Conservation (phyloP, 2,329 filamentous ascomycete species). For the Aspergillus caelatus region DNA sequence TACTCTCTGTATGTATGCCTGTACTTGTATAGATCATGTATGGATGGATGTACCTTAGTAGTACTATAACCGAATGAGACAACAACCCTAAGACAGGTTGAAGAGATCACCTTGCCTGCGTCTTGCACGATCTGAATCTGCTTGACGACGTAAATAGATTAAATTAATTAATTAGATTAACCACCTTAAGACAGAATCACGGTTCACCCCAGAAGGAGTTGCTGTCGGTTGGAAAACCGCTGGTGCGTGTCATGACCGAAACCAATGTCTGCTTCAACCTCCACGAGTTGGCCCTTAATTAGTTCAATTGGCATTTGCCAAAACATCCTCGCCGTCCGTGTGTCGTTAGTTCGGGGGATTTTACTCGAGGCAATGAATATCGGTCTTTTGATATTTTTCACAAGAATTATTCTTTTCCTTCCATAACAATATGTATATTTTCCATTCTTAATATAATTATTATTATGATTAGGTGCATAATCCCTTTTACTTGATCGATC, state of each 20-base stretch:
- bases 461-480: neutral
- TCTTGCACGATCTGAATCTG: neutral
- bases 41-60: too few relatives aligned
- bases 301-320: neutral
- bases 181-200: neutral
- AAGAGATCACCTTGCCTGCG: neutral
- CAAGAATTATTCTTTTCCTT: neutral
- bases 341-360: neutral
- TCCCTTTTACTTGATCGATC: neutral
- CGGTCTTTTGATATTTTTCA: neutral
- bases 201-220: neutral
- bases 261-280: neutral
- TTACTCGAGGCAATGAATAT: neutral
- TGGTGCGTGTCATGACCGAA: slow-evolving; percentile 4
- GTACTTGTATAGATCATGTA: too few relatives aligned
- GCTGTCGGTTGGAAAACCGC: neutral
- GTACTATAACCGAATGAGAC: too few relatives aligned
- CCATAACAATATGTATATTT: neutral
- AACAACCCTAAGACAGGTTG: too few relatives aligned
- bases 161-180: neutral
- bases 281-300: neutral
- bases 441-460: neutral
- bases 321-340: neutral
- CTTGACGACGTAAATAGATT: neutral
- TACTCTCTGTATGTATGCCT: too few relatives aligned